Percentiles rank a stretch among this genome's conserved stretches.
Conservation (phyloP, 108 stramenopile genomes). For the Thalassiosira profunda region DNA sequence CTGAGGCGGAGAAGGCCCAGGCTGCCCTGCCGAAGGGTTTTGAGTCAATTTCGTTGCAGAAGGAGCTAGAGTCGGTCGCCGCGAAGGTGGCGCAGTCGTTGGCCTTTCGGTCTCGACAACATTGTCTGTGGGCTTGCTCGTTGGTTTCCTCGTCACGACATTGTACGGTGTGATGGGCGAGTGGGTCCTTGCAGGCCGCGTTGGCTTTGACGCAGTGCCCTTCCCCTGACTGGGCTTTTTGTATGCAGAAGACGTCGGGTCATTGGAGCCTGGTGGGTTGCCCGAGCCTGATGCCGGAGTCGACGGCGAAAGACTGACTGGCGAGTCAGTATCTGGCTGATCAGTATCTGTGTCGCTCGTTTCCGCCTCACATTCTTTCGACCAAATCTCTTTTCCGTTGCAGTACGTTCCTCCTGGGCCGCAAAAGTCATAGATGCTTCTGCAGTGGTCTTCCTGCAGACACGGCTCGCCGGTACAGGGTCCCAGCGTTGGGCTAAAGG, state of each 20-base stretch:
- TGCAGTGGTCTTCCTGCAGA: constrained; percentile 21
- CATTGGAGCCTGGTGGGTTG: background rate
- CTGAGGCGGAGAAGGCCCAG: constrained; percentile 1
- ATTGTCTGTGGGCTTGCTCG: background rate
- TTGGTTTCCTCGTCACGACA: background rate
- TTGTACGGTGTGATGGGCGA: background rate
- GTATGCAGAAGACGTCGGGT: background rate
- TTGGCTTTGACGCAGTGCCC: too few relatives aligned
- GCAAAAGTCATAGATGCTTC: constrained; percentile 45
- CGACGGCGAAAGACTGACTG: background rate
- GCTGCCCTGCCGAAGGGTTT: background rate
- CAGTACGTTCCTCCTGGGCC: constrained; percentile 46
- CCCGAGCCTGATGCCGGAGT: background rate
- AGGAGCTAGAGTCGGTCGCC: too few relatives aligned
- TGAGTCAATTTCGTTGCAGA: too few relatives aligned
- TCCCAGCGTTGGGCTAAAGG: constrained; percentile 13
- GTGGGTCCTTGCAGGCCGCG: too few relatives aligned
- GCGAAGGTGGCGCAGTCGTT: background rate
- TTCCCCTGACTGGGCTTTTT: too few relatives aligned
- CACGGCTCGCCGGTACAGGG: constrained; percentile 28
- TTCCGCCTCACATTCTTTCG: constrained; percentile 48
- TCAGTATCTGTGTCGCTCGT: too few relatives aligned
- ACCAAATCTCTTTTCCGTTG: constrained; percentile 37
- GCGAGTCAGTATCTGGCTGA: constrained; percentile 1
- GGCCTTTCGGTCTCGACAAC: constrained; percentile 1